These are phyloP conservation scores for Pythium aquatile DNA, from an alignment of 352 stramenopile species.

Conservation along the genomic window DNA sequence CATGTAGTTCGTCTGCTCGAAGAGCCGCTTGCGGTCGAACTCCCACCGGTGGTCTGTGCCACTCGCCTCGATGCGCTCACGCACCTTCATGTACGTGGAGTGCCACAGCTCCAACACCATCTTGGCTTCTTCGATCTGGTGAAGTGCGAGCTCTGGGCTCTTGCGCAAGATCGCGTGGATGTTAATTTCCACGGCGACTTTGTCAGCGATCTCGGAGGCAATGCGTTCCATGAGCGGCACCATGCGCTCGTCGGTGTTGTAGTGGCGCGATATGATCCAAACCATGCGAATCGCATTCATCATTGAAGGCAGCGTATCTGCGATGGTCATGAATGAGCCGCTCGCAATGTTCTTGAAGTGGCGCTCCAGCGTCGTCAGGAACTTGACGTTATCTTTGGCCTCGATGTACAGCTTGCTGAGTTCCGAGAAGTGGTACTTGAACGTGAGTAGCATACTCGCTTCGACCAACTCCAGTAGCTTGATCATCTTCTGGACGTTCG, in stretches of 20 bases:
- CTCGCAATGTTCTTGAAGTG: constrained; percentile 95
- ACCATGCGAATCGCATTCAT: constrained; percentile 97
- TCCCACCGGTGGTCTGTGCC: constrained; percentile 95
- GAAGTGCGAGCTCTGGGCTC: constrained; percentile 67
- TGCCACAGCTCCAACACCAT: constrained; percentile 94
- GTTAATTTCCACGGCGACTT: constrained; percentile 90
- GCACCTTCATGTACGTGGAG: constrained; percentile 94
- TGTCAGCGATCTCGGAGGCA: constrained; percentile 91
- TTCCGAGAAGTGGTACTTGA: constrained; percentile 94
- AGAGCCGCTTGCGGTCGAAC: constrained; percentile 94
- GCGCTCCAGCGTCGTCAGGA: constrained; percentile 94
- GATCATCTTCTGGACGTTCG: constrained; percentile 94
- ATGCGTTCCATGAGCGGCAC: constrained; percentile 96
- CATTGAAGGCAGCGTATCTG: constrained; percentile 94
- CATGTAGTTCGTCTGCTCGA: constrained; percentile 97
- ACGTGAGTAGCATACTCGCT: constrained; percentile 88
- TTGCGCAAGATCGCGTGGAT: constrained; percentile 89
- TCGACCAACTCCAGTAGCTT: constrained; percentile 92
- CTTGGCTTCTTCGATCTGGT: constrained; percentile 87
- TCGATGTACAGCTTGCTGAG: constrained; percentile 95
- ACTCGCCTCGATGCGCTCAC: constrained; percentile 92
- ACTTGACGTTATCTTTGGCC: constrained; percentile 97
- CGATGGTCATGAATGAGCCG: constrained; percentile 90
- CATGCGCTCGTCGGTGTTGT: constrained; percentile 97
- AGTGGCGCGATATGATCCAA: constrained; percentile 97